Conservation (phyloP, 305 asterid species). For the Solanum hybrid region DNA sequence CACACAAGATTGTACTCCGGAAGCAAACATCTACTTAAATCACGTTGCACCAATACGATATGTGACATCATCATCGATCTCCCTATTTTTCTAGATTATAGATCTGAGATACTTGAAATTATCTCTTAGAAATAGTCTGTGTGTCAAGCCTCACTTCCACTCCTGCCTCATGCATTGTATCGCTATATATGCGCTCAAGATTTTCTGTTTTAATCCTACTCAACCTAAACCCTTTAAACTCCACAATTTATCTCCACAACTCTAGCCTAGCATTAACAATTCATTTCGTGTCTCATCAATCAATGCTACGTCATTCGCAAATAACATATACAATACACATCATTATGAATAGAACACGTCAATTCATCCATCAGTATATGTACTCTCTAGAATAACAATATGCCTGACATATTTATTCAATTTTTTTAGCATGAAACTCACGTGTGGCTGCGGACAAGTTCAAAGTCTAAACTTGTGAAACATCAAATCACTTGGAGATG, state of each 20-base stretch:
- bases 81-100: neutral
- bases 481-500: neutral
- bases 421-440: neutral
- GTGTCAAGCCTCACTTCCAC: neutral
- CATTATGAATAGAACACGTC: neutral
- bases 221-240: neutral
- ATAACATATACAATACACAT: neutral
- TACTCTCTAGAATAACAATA: neutral
- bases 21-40: neutral
- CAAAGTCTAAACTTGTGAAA: neutral
- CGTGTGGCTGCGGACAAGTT: neutral
- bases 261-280: neutral
- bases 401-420: neutral
- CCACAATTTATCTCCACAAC: neutral
- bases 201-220: neutral
- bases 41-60: neutral
- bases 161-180: neutral
- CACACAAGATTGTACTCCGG: neutral
- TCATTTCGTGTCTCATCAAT: neutral
- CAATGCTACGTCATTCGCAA: too few relatives aligned
- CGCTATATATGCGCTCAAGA: neutral
- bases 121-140: neutral
- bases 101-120: neutral
- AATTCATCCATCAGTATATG: neutral
- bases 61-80: neutral